These are phyloP conservation scores for Xylariaceae sp. DNA, from an alignment of 2,329 filamentous ascomycete species.

Conservation along the genomic window DNA sequence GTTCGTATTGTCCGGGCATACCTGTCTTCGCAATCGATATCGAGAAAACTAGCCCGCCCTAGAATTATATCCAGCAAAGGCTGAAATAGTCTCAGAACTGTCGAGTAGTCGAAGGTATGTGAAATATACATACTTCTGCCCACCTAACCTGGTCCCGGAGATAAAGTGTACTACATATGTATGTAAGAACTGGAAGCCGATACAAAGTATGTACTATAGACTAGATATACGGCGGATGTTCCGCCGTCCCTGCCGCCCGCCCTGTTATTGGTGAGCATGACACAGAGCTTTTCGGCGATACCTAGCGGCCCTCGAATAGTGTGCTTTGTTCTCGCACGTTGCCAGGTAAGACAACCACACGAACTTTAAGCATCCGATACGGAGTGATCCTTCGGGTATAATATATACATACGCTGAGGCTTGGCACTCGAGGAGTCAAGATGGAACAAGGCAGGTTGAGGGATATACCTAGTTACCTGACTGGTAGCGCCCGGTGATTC, in stretches of 20 bases:
- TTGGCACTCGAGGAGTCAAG: slow-evolving; percentile 3
- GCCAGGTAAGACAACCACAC: slow-evolving; percentile 8
- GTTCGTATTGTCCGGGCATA: too few species aligned
- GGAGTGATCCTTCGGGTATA: slow-evolving; percentile 13
- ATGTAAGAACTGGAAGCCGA: too few species aligned
- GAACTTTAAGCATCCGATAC: slow-evolving; percentile 8
- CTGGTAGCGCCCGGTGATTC: neutral
- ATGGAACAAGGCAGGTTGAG: slow-evolving; percentile 19
- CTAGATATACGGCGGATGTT: slow-evolving; percentile 5
- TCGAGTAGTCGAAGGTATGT: too few species aligned
- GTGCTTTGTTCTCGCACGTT: slow-evolving; percentile 21
- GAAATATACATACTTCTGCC: too few species aligned
- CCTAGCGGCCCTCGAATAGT: slow-evolving; percentile 20
- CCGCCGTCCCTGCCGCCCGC: slow-evolving; percentile 11
- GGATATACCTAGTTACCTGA: neutral
- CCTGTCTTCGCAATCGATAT: too few species aligned
- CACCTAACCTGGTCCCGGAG: neutral
- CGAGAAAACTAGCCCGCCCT: too few species aligned
- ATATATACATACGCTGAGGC: slow-evolving; percentile 7
- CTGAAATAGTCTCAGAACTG: too few species aligned
- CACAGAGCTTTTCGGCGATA: neutral
- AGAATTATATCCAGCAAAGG: too few species aligned
- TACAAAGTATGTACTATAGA: too few species aligned
- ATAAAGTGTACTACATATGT: neutral
- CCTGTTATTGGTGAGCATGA: slow-evolving; percentile 4